Percentiles rank a stretch among this genome's conserved stretches.
phyloP scores from a whole-genome alignment of 345 rosid genomes.

The Bruguiera gymnorhiza region DNA sequence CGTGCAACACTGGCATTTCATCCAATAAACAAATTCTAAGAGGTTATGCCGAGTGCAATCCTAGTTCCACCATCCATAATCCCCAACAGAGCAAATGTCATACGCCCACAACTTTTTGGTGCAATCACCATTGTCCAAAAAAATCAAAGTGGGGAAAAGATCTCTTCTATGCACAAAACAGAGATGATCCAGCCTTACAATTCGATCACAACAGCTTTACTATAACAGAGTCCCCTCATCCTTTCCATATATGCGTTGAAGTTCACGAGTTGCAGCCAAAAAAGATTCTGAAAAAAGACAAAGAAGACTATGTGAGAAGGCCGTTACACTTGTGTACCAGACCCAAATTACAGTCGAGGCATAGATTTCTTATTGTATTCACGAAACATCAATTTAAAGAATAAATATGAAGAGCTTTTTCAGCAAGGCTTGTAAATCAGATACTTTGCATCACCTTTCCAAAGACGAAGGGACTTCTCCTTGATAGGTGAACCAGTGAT shows the following conservation, averaged over 20 bases:
- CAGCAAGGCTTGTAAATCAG: slow-evolving; percentile 8
- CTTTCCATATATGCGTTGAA: slow-evolving; percentile 56
- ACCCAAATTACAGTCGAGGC: not conserved
- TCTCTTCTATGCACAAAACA: slow-evolving; percentile 36
- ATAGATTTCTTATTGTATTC: too few relatives aligned
- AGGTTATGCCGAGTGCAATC: too few relatives aligned
- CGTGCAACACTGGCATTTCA: too few relatives aligned
- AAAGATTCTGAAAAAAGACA: slow-evolving; percentile 38
- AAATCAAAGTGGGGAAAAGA: not conserved
- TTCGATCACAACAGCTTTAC: slow-evolving; percentile 24
- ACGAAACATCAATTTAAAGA: too few relatives aligned
- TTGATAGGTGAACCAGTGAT: slow-evolving; percentile 56
- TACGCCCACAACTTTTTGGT: slow-evolving; percentile 9
- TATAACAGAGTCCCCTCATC: slow-evolving; percentile 38
- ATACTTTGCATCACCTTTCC: slow-evolving; percentile 46
- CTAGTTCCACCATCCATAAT: slow-evolving; percentile 10
- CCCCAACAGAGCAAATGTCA: too few relatives aligned
- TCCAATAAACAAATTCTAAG: too few relatives aligned
- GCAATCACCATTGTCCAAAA: slow-evolving; percentile 25
- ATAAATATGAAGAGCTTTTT: not conserved
- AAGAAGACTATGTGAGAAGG: slow-evolving; percentile 4
- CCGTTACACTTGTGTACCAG: not conserved
- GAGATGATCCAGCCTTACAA: slow-evolving; percentile 32
- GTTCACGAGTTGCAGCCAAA: slow-evolving; percentile 55
- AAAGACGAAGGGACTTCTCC: slow-evolving; percentile 48